Conservation (phyloP, 331 rosid species). For the Saraca asoca region DNA sequence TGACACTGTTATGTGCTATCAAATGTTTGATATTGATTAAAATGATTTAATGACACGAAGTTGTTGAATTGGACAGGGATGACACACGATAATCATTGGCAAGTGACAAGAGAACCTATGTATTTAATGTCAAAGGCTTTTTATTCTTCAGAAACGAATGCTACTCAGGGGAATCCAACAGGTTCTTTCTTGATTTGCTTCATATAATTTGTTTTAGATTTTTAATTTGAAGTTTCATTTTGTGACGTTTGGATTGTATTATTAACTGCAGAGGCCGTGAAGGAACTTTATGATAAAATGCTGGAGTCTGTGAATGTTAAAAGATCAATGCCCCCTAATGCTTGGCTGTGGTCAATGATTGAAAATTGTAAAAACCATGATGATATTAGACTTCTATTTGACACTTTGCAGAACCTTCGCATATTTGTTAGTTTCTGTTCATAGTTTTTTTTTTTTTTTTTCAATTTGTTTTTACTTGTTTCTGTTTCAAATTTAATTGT, state of each 20-base stretch:
- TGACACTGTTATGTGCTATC: not conserved
- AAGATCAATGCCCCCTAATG: slow-evolving; percentile 88
- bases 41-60: slow-evolving; percentile 12
- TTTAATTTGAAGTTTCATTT: slow-evolving; percentile 28
- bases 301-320: slow-evolving; percentile 64
- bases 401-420: slow-evolving; percentile 72
- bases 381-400: slow-evolving; percentile 75
- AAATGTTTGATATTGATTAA: not conserved
- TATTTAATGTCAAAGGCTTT: slow-evolving; percentile 45
- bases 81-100: slow-evolving; percentile 21
- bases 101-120: slow-evolving; percentile 31
- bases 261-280: slow-evolving; percentile 63
- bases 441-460: not conserved
- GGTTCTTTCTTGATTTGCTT: slow-evolving; percentile 61
- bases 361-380: slow-evolving; percentile 63
- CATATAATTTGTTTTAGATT: not conserved
- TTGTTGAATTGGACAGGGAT: slow-evolving; percentile 50
- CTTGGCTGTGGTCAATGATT: slow-evolving; percentile 91
- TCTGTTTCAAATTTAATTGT: slow-evolving; percentile 13
- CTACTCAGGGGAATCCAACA: slow-evolving; percentile 45
- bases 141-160: slow-evolving; percentile 48
- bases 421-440: slow-evolving; percentile 68
- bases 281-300: slow-evolving; percentile 75
- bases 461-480: not conserved
- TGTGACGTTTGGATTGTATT: slow-evolving; percentile 19